Base-by-base conservation (phyloP, 768 basidiomycete genomes). In the Psilocybe cyanescens region DNA sequence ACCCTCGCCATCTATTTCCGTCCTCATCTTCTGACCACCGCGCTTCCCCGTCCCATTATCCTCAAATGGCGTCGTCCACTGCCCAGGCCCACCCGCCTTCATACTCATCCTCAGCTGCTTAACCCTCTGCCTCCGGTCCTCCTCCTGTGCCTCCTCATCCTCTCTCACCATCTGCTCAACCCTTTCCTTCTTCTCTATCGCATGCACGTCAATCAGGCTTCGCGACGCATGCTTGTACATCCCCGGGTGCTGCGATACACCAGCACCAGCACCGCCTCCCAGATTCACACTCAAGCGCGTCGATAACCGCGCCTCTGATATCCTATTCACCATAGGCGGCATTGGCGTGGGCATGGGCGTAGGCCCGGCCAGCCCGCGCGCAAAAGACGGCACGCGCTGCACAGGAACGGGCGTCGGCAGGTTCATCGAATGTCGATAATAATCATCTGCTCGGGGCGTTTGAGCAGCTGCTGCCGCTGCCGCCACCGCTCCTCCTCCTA, bases 171-270 rank as follows among this genome's bases (percentile, higher is more conserved):
- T 55, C 57, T 45, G 55, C 57, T 55, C 33, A 29, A 35, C 37
- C 28, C 50, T 59, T 39, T 51, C 58, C 58, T 44, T 51, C 46
- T 49, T 62, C 66, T 72, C 70, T 71, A 69, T 8, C 72, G 64
- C 68, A 62, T 75, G 68, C 31, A 91, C 72, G 68, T 91, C 82
- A 55, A 89, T 71, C 81, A 90, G 82, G 68, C 90, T 91, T 66
- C 74, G 80, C 53, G 89, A 90, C 0, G 83, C 81, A 41, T 80
- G 82, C 56, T 83, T 85, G 68, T 85, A 85, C 68, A 89, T 79
- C 51, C 76, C 75, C 4, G 86, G 83, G 35, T 67, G 66, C 30
- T 53, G 51, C 41, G 41, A 44, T 0, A 44, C 55, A 45, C 41
- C 55, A 48, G 17, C 14, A 39, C 19, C 9, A 45, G 9, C 51